These are phyloP conservation scores for Vaccinium macrocarpon DNA, from an alignment of 148 eudicot species.

Conservation along the genomic window DNA sequence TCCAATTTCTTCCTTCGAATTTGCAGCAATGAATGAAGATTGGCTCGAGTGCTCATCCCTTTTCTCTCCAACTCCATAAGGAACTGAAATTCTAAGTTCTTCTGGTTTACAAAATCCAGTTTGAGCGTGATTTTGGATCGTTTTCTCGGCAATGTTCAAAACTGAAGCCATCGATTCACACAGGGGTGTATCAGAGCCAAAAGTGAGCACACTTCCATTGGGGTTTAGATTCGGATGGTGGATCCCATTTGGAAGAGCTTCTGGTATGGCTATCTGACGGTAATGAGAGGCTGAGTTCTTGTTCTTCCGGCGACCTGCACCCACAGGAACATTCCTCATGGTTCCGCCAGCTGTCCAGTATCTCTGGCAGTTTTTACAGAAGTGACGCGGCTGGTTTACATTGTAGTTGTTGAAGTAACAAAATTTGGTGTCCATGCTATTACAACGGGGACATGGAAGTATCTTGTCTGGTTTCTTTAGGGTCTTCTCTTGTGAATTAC, in stretches of 20 bases:
- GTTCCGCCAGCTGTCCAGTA: slow-evolving; percentile 90
- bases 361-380: slow-evolving; percentile 74
- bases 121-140: slow-evolving; percentile 20
- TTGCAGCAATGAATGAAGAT: slow-evolving; percentile 23
- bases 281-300: slow-evolving; percentile 42
- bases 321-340: slow-evolving; percentile 73
- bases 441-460: slow-evolving; percentile 71
- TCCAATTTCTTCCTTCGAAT: slow-evolving; percentile 23
- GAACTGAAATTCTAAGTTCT: slow-evolving; percentile 21
- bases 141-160: slow-evolving; percentile 39
- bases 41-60: slow-evolving; percentile 31
- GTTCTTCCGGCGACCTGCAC: slow-evolving; percentile 74
- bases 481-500: slow-evolving; percentile 44
- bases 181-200: slow-evolving; percentile 47
- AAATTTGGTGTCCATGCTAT: slow-evolving; percentile 81
- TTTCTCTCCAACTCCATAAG: slow-evolving; percentile 21
- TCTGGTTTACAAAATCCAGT: slow-evolving; percentile 32
- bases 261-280: slow-evolving; percentile 35
- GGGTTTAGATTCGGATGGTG: slow-evolving; percentile 31
- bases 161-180: slow-evolving; percentile 58
- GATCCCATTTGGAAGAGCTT: slow-evolving; percentile 41
- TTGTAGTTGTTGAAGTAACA: slow-evolving; percentile 83
- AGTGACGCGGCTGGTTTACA: slow-evolving; percentile 72
- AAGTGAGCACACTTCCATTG: slow-evolving; percentile 43
- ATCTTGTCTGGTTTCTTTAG: slow-evolving; percentile 71